Percentiles rank a stretch among this genome's conserved stretches.
Conservation (phyloP, 257 asterid species). For the Lantana camara region DNA sequence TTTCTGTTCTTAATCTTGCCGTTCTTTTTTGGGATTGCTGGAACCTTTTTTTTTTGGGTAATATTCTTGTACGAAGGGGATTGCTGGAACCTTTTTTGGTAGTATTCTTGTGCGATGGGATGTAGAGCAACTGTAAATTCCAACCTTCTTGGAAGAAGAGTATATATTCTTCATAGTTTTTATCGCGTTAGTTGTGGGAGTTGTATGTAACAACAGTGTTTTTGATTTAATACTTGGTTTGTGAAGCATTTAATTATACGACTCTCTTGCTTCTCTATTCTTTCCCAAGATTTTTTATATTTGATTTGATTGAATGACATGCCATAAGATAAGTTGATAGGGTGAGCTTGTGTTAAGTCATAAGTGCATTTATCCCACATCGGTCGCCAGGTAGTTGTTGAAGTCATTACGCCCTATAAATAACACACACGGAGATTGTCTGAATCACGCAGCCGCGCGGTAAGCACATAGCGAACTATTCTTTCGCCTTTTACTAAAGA, state of each 20-base stretch:
- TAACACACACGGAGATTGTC: rapidly evolving
- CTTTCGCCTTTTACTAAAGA: conserved; percentile 21
- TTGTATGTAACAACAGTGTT: too few species aligned
- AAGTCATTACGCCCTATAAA: not conserved
- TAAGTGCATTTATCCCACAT: conserved; percentile 14
- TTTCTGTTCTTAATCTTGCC: not conserved
- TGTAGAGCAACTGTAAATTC: conserved; percentile 36
- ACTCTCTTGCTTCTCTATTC: not conserved
- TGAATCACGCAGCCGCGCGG: conserved; percentile 18
- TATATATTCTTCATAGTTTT: conserved; percentile 7
- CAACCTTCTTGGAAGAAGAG: conserved; percentile 20
- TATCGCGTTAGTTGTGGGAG: not conserved
- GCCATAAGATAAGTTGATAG: too few species aligned
- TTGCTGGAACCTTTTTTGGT: not conserved
- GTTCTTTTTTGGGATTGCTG: conserved; percentile 10
- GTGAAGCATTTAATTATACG: too few species aligned
- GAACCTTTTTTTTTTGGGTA: not conserved
- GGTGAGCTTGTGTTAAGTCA: too few species aligned
- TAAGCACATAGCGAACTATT: conserved; percentile 11
- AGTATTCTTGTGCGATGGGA: not conserved
- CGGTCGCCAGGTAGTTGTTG: not conserved
- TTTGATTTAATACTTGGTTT: too few species aligned
- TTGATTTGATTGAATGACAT: not conserved
- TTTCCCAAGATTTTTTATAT: not conserved
- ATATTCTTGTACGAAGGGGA: not conserved